These are phyloP conservation scores for Leccinum obscurum DNA, from an alignment of 768 basidiomycete genomes.

Conservation along the genomic window DNA sequence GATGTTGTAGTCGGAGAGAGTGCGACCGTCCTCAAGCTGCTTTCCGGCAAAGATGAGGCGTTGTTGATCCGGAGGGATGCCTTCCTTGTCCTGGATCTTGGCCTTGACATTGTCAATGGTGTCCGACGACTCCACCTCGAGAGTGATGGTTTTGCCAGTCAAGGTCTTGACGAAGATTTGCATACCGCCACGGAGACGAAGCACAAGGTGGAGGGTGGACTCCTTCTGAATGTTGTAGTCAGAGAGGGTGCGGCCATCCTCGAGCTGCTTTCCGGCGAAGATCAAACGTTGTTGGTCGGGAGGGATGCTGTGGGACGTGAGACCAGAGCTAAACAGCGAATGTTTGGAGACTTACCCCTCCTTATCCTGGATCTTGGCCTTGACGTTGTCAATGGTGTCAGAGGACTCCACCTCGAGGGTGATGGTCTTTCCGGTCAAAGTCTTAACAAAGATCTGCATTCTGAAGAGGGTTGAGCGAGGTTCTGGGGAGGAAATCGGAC, in stretches of 20 bases:
- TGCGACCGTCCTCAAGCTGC: too few species aligned
- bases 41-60: too few species aligned
- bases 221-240: conserved; percentile 97
- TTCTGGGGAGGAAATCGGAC: not conserved
- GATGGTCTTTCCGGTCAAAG: conserved; percentile 86
- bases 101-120: too few species aligned
- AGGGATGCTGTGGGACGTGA: conserved; percentile 49
- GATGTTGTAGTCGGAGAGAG: too few species aligned
- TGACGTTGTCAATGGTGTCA: conserved; percentile 29
- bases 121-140: too few species aligned
- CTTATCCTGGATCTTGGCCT: conserved; percentile 66
- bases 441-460: conserved; percentile 81
- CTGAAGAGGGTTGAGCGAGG: not conserved
- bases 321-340: not conserved
- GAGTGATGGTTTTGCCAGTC: too few species aligned
- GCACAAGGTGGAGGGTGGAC: conserved; percentile 83
- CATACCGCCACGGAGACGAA: conserved; percentile 92
- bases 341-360: conserved; percentile 41
- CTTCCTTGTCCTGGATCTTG: too few species aligned
- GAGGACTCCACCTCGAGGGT: conserved; percentile 31
- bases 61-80: too few species aligned
- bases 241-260: conserved; percentile 88
- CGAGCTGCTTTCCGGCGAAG: conserved; percentile 94
- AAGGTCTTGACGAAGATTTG: conserved; percentile 82
- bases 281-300: conserved; percentile 93